Evolutionary conservation across 306 rosid species (phyloP).

Genomic region (Oxytropis ochrocephala): DNA sequence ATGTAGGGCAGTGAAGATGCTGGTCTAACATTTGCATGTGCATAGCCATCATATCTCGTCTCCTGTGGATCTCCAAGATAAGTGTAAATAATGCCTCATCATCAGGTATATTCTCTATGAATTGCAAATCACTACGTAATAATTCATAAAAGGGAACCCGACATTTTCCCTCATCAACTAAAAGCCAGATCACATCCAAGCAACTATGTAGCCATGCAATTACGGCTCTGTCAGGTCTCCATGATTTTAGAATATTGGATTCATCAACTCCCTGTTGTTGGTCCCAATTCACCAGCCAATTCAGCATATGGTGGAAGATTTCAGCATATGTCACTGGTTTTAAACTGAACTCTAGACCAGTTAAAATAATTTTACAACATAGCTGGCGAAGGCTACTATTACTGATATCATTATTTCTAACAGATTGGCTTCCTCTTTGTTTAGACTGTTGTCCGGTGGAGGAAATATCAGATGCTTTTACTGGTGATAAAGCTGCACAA

Average conservation of each 20-base stretch:
- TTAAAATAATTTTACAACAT: constrained; percentile 90
- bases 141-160: constrained; percentile 95
- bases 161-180: constrained; percentile 88
- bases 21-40: constrained; percentile 99
- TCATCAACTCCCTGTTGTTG: constrained; percentile 72
- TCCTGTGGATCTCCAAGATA: constrained; percentile 90
- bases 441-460: constrained; percentile 49
- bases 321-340: constrained; percentile 83
- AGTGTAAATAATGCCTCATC: constrained; percentile 91
- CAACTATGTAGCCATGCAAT: constrained; percentile 97
- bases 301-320: constrained; percentile 79
- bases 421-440: constrained; percentile 43
- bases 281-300: constrained; percentile 97
- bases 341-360: constrained; percentile 68
- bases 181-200: constrained; percentile 96
- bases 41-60: constrained; percentile 99
- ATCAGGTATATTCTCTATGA: constrained; percentile 87
- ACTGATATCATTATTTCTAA: constrained; percentile 73
- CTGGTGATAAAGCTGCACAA: constrained; percentile 61
- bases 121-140: constrained; percentile 86
- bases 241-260: constrained; percentile 47
- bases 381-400: constrained; percentile 94
- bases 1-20: constrained; percentile 97
- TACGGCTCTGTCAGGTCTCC: constrained; percentile 80
- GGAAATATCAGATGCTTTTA: constrained; percentile 72